Evolutionary conservation across 2,329 filamentous ascomycete species (phyloP).

Genomic region (Mycosphaerella sp.): DNA sequence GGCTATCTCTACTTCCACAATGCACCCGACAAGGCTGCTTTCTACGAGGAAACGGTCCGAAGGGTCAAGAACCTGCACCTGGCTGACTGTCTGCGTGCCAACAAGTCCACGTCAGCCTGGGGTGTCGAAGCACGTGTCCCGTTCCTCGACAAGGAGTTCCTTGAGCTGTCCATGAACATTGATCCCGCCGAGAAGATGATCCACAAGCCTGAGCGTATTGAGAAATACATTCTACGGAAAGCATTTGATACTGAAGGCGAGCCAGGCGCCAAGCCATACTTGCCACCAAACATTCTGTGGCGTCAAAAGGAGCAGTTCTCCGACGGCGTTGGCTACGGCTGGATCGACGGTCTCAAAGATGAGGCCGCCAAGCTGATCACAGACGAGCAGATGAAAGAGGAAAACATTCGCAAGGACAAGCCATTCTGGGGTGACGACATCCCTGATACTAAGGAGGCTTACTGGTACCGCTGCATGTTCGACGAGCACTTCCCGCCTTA

Average conservation of each 20-base stretch:
- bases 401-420: slow-evolving; percentile 72
- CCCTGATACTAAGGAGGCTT: slow-evolving; percentile 95
- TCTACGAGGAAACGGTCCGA: slow-evolving; percentile 91
- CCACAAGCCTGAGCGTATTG: slow-evolving; percentile 63
- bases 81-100: slow-evolving; percentile 92
- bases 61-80: slow-evolving; percentile 95
- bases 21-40: slow-evolving; percentile 81
- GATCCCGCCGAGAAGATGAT: slow-evolving; percentile 97
- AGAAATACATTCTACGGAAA: slow-evolving; percentile 98
- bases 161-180: slow-evolving; percentile 87
- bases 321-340: slow-evolving; percentile 96
- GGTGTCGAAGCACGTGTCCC: slow-evolving; percentile 95
- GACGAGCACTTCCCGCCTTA: slow-evolving; percentile 94
- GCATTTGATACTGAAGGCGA: slow-evolving; percentile 83
- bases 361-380: slow-evolving; percentile 82
- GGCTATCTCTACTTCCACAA: slow-evolving; percentile 98
- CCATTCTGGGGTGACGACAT: slow-evolving; percentile 89
- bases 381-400: slow-evolving; percentile 75
- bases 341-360: slow-evolving; percentile 97
- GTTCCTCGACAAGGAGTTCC: slow-evolving; percentile 96
- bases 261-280: slow-evolving; percentile 71
- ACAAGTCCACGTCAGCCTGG: slow-evolving; percentile 99
- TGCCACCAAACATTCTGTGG: slow-evolving; percentile 95
- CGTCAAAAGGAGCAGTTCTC: slow-evolving; percentile 99
- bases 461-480: slow-evolving; percentile 99